These are phyloP conservation scores for Penstemon eatonii DNA, from an alignment of 257 asterid genomes.

Conservation along the genomic window DNA sequence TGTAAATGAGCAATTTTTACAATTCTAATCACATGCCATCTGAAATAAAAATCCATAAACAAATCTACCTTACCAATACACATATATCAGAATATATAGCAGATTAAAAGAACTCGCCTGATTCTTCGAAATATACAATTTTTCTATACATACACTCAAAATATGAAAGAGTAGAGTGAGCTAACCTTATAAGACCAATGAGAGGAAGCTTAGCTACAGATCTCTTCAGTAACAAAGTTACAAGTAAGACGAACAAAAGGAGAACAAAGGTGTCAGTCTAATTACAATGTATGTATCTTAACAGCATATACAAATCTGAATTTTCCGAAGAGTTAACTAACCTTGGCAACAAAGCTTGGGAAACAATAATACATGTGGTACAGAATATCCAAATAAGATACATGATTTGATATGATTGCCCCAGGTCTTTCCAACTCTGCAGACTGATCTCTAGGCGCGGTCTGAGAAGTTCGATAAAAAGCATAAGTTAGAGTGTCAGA, in stretches of 20 bases:
- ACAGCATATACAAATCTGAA: conserved; percentile 16
- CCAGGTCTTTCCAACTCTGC: conserved; percentile 71
- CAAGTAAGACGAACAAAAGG: conserved; percentile 23
- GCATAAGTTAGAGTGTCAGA: too few relatives aligned
- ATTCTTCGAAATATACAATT: conserved; percentile 7
- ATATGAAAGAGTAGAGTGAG: conserved; percentile 22
- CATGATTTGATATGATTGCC: conserved; percentile 81
- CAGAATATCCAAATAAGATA: conserved; percentile 86
- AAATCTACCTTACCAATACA: conserved; percentile 3
- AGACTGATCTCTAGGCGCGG: conserved; percentile 37
- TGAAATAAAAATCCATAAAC: conserved; percentile 4
- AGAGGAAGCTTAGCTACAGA: conserved; percentile 70
- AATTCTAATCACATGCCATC: conserved; percentile 1
- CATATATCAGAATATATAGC: conserved; percentile 5
- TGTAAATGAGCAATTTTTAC: neutral
- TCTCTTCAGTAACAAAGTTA: conserved; percentile 46
- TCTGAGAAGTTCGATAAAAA: conserved; percentile 39
- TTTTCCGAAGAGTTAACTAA: conserved; percentile 35
- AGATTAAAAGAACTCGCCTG: neutral
- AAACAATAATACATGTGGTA: conserved; percentile 85
- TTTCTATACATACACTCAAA: conserved; percentile 5
- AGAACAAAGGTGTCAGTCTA: conserved; percentile 21
- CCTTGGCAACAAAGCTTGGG: conserved; percentile 99
- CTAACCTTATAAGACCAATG: conserved; percentile 73
- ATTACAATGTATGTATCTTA: conserved; percentile 24